A percentile compares a stretch with the other conserved stretches of the same genome.
phyloP scores from a whole-genome alignment of 371 early-diverging fungal species.

The Zopfochytrium polystomum region DNA sequence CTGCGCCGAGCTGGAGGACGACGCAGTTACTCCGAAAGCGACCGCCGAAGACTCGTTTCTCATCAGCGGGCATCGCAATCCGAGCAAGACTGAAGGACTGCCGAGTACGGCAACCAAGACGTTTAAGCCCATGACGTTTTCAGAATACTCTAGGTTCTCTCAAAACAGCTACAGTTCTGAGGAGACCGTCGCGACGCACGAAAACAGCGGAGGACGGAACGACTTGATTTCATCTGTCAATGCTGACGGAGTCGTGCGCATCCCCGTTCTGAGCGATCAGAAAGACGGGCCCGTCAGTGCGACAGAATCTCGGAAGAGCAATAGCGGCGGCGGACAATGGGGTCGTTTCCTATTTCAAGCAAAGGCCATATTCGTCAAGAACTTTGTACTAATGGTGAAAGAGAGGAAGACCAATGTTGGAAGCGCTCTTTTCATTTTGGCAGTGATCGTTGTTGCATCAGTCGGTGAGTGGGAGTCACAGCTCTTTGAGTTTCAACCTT shows the following conservation, averaged over 20 bases:
- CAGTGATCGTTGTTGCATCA: conserved; percentile 15
- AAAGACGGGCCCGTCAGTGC: no score
- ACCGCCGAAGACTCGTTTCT: not conserved
- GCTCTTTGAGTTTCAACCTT: not conserved
- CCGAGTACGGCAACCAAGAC: no score
- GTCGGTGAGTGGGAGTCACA: conserved; percentile 7
- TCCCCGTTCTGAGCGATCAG: not conserved
- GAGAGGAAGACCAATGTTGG: conserved; percentile 24
- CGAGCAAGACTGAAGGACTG: no score
- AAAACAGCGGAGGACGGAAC: no score
- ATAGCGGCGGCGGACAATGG: no score
- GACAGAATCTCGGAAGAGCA: no score
- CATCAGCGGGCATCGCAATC: no score
- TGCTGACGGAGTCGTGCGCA: not conserved
- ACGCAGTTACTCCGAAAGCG: not conserved
- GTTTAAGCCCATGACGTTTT: conserved; percentile 4
- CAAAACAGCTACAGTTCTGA: no score
- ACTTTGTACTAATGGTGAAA: conserved; percentile 21
- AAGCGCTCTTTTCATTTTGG: conserved; percentile 17
- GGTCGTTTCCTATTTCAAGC: conserved; percentile 9
- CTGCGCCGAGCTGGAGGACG: conserved; percentile 20
- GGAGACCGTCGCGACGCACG: no score
- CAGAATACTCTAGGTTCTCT: no score
- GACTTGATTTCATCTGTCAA: not conserved
- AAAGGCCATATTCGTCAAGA: conserved; percentile 21